phyloP scores from a whole-genome alignment of 1,284 basidiomycete species.

The Fomitopsis palustris region DNA sequence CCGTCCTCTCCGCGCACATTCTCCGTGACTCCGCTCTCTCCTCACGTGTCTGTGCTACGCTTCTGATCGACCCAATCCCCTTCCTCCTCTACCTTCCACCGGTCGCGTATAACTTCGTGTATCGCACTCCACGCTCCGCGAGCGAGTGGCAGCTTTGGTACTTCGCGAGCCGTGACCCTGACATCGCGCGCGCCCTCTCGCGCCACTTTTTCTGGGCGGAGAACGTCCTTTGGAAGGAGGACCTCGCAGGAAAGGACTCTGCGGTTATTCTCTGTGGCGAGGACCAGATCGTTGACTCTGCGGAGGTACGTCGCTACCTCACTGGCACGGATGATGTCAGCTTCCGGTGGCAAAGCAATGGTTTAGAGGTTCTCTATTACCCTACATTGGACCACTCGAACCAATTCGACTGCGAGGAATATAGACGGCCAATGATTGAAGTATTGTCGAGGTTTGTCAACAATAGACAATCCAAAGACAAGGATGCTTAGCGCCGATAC shows the following conservation, averaged over 20 bases:
- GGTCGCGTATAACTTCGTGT: conserved; percentile 64
- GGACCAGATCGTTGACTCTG: conserved; percentile 58
- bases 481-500: background rate
- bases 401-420: conserved; percentile 43
- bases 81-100: conserved; percentile 58
- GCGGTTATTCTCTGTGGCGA: conserved; percentile 46
- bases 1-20: conserved; percentile 48
- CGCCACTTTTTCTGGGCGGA: conserved; percentile 66
- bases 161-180: conserved; percentile 59
- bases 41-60: conserved; percentile 35
- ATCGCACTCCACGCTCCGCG: conserved; percentile 47
- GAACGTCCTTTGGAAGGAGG: conserved; percentile 58
- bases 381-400: conserved; percentile 52
- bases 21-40: conserved; percentile 32
- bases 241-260: conserved; percentile 33
- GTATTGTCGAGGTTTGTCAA: conserved; percentile 35
- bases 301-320: conserved; percentile 47
- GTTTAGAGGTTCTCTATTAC: conserved; percentile 50
- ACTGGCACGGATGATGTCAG: conserved; percentile 36
- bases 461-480: background rate
- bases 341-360: conserved; percentile 33
- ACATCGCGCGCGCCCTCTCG: conserved; percentile 53
- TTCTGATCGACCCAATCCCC: conserved; percentile 62
- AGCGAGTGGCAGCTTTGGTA: conserved; percentile 70
- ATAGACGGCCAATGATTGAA: conserved; percentile 35